Evolutionary conservation across 208 protist species (phyloP), one percentile per base, ranked within the genome.

Genomic region (Willaertia magna): DNA sequence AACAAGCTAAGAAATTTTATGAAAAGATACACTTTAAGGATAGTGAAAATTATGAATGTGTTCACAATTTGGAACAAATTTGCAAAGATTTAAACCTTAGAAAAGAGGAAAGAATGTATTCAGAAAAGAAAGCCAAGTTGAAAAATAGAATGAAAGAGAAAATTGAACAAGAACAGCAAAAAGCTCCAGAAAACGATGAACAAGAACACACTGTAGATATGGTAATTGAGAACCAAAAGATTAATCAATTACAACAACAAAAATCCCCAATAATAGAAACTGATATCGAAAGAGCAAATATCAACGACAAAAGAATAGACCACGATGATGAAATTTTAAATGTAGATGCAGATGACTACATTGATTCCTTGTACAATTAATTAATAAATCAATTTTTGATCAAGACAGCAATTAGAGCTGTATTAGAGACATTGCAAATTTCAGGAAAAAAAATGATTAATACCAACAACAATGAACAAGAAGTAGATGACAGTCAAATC

Each of bases 1-100:
- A 90, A 76, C 91, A 95, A 89, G 96, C 97, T 18, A 95, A 97
- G 90, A 92, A 93, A 26, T 90, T 95, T 26, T 98, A 98, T 91
- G 93, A 97, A 88, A 86, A 91, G 82, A 94, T 97, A 51, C 93
- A 98, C 88, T 87, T 88, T 61, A 92, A 95, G 86, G 92, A 97
- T 88, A 96, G 96, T 0, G 93, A 96, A 79, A 98, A 98, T 89
- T 88, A 96, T 82, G 96, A 98, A 89, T 97, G 96, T 84, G 90
- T 97, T 78, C 91, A 92, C 74, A 97, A 97, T 88, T 91, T 98
- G n/a, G 92, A 96, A 52, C 93, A 97, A 86, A 90, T 98, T 44
- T 97, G 95, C 90, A 96, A 95, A 87, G 95, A 97, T 74, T 88
- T 88, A 30, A 93, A 93, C 39, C 89, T 96, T 40, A 88, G 89